Evolutionary conservation across 2,329 filamentous ascomycete genomes (phyloP), one percentile per base, ranked within the genome.

Genomic region (Xylaria hypoxylon): DNA sequence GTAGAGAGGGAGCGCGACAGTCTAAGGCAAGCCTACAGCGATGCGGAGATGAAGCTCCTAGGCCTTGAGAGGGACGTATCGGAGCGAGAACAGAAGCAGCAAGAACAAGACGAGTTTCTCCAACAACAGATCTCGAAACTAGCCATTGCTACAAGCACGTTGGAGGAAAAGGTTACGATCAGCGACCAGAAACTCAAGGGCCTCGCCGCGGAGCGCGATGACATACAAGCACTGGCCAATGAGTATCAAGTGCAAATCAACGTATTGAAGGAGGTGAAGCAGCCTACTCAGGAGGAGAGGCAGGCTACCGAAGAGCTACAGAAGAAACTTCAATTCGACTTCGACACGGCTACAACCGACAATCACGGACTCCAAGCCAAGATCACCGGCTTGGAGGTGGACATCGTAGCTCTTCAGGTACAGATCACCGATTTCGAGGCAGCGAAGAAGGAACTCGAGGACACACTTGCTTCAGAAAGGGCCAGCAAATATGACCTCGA

Each of bases 1-100:
- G 70, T 72, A 17, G 79, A 80, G 71, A 75, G 72, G 67, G 78
- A 80, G 62, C 75, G 77, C 45, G 76, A 80, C 55, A 72, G 68
- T 55, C 70, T 79, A 59, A 73, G 68, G 60, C 66, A 70, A 22
- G 71, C 73, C 26, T 73, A 72, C 47, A 73, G 73, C 62, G 69
- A 73, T 45, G 67, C 72, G 22, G 71, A 75, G 66, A 69, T 67
- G 66, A 72, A 73, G 63, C 58, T 75, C 33, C 61, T 55, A 47
- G 59, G 63, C 45, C 67, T 78, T 7, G 69, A 73, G 65, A 71
- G 62, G 40, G 74, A 75, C 52, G 59, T 75, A 22, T 67, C 69
- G 7, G 63, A 69, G 6, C 71, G 70, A 50, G 71, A 72, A 38
- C 53, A 67, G 42, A 70, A 67, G 35, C 73, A 74, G 35, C 68